Conservation (phyloP, 2,329 filamentous ascomycete species). For the Chaetothyriales sp. region DNA sequence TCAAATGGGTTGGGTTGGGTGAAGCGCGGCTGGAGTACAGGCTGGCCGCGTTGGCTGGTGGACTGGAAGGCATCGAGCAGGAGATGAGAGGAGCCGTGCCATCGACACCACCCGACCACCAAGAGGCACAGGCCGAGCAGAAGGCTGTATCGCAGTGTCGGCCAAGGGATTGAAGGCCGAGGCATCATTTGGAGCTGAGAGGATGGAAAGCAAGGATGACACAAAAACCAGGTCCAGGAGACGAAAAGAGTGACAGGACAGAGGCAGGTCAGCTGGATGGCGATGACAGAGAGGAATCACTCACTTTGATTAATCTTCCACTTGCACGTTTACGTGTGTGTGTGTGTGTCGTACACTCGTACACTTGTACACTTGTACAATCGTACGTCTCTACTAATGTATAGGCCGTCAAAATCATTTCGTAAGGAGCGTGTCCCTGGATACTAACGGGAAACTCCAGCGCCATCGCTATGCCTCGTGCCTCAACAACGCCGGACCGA, state of each 20-base stretch:
- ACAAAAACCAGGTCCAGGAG: background rate
- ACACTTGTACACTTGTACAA: too few species aligned
- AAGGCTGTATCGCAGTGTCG: background rate
- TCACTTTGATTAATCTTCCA: background rate
- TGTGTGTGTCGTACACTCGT: too few species aligned
- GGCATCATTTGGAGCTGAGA: background rate
- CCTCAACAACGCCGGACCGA: background rate
- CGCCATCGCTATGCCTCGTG: background rate
- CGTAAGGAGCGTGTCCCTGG: background rate
- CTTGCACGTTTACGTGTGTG: background rate
- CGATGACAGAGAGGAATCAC: background rate
- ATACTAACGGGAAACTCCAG: background rate
- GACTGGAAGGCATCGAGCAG: background rate
- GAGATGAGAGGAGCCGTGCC: background rate
- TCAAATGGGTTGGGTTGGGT: background rate
- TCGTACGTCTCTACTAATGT: background rate
- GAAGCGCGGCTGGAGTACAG: background rate
- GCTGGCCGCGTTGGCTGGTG: background rate
- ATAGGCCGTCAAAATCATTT: background rate
- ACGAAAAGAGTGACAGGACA: background rate
- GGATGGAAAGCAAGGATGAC: background rate
- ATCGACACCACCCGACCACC: background rate
- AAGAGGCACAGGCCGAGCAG: background rate
- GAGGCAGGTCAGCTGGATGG: background rate
- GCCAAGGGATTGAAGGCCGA: background rate